These are phyloP conservation scores for Boletus sp. DNA, from an alignment of 1,284 basidiomycete genomes.

Conservation along the genomic window DNA sequence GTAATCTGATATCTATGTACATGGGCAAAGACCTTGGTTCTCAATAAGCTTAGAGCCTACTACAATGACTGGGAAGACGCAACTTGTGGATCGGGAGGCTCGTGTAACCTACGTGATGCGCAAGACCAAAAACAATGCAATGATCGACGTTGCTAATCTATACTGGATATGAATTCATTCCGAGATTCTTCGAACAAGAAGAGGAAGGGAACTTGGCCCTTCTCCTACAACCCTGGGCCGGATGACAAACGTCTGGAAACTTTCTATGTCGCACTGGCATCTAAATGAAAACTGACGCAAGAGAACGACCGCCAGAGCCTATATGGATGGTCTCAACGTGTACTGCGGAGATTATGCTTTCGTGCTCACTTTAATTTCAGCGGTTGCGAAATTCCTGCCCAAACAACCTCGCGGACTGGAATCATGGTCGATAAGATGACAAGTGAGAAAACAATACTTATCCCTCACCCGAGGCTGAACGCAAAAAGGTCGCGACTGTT, in stretches of 20 bases:
- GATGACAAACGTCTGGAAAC: conserved; percentile 60
- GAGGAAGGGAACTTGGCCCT: conserved; percentile 49
- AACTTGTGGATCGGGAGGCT: too few species aligned
- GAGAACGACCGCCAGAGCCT: conserved; percentile 47
- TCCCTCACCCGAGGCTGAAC: conserved; percentile 51
- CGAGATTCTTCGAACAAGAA: conserved; percentile 39
- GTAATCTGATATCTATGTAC: conserved; percentile 3
- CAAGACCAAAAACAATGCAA: conserved; percentile 1
- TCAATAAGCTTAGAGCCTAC: not conserved
- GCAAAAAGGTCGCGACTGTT: conserved; percentile 46
- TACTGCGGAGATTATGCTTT: not conserved
- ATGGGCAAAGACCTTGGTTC: not conserved
- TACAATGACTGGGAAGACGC: not conserved
- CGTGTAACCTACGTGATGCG: not conserved
- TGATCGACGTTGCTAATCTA: not conserved
- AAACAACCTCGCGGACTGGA: conserved; percentile 52
- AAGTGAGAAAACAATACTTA: not conserved
- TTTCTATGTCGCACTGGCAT: conserved; percentile 47
- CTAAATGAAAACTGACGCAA: conserved; percentile 50
- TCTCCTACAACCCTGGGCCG: conserved; percentile 53
- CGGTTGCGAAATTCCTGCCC: conserved; percentile 50
- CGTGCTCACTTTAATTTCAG: conserved; percentile 49
- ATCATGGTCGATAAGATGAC: conserved; percentile 7
- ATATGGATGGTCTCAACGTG: conserved; percentile 6
- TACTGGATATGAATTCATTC: conserved; percentile 14